phyloP scores from a whole-genome alignment of 192 early-diverging fungal genomes.

The Umbelopsis sp. region DNA sequence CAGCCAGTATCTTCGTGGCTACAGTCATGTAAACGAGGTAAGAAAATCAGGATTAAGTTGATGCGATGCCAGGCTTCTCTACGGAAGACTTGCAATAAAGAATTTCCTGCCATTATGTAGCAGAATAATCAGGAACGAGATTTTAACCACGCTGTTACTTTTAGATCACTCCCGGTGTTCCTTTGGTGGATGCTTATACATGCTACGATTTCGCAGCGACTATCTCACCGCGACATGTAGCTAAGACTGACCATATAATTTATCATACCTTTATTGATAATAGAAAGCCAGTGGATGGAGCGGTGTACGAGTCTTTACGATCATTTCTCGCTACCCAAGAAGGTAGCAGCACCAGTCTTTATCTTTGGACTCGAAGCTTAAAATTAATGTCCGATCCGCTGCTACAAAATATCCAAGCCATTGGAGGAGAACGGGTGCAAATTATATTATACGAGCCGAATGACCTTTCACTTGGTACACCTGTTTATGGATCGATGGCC shows the following conservation, averaged over 20 bases:
- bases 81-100: too few species aligned
- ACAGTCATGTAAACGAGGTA: conserved; percentile 18
- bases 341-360: conserved; percentile 10
- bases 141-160: neutral
- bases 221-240: conserved; percentile 19
- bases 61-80: too few species aligned
- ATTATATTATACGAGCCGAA: neutral
- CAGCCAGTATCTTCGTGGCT: neutral
- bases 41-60: neutral
- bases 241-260: neutral
- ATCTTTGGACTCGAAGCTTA: conserved; percentile 30
- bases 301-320: conserved; percentile 18
- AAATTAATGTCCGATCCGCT: neutral
- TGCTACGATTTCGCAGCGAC: conserved; percentile 27
- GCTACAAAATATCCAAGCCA: conserved; percentile 6
- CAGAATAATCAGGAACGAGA: too few species aligned
- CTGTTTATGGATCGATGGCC: conserved; percentile 15
- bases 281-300: conserved; percentile 7
- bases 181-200: conserved; percentile 15
- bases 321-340: conserved; percentile 40
- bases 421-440: neutral
- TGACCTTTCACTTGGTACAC: conserved; percentile 18
- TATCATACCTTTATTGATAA: conserved; percentile 19
- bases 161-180: conserved; percentile 17
- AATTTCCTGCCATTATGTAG: too few species aligned